Evolutionary conservation across 179 eudicot species (phyloP).

Genomic region (Beta corolliflora): DNA sequence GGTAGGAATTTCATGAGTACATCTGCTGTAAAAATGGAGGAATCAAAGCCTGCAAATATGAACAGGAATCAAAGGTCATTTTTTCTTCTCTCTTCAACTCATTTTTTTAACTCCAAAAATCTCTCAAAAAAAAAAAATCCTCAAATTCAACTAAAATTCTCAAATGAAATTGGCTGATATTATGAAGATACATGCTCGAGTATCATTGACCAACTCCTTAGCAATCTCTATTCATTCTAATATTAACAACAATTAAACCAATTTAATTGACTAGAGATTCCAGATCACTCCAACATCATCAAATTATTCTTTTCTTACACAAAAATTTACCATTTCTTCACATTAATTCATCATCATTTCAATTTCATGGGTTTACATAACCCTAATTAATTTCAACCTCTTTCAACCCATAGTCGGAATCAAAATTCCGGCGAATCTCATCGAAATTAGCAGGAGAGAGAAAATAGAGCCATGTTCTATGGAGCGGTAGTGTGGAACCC

Average conservation of each 20-base stretch:
- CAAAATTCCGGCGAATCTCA: neutral
- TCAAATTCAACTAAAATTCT: neutral
- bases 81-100: too few species aligned
- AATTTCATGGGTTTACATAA: slow-evolving; percentile 2
- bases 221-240: too few species aligned
- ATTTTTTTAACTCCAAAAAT: too few species aligned
- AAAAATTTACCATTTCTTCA: neutral
- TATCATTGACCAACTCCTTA: too few species aligned
- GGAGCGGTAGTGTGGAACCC: slow-evolving; percentile 93
- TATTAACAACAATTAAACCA: too few species aligned
- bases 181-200: too few species aligned
- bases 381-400: neutral
- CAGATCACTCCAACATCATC: neutral
- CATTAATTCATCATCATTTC: neutral
- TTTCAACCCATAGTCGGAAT: too few species aligned
- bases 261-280: neutral
- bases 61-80: neutral
- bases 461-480: slow-evolving; percentile 71
- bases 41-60: slow-evolving; percentile 21
- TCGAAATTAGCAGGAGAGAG: neutral
- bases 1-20: slow-evolving; percentile 18
- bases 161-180: too few species aligned
- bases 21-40: slow-evolving; percentile 36
- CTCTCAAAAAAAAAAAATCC: neutral
- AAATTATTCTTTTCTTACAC: neutral